Evolutionary conservation across 1,284 basidiomycete genomes (phyloP).

Genomic region (Marasmius sp.): DNA sequence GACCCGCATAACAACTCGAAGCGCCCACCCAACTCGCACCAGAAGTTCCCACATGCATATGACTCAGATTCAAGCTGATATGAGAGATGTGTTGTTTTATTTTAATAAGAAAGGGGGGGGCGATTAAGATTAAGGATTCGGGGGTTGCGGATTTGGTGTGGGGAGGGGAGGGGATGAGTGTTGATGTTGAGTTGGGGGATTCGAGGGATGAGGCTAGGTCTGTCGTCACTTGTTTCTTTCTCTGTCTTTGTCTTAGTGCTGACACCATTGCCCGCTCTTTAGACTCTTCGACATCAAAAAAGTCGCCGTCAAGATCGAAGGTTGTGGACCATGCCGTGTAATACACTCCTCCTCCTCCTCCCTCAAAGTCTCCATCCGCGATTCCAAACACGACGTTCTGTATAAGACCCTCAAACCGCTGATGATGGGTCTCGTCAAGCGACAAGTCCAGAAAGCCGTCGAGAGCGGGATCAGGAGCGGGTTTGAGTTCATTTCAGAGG

Average conservation of each 20-base stretch:
- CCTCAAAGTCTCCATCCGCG: constrained; percentile 89
- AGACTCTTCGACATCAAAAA: constrained; percentile 81
- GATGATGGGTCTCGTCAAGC: constrained; percentile 84
- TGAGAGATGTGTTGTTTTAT: constrained; percentile 90
- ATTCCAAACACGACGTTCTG: constrained; percentile 88
- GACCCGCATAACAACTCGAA: too few relatives aligned
- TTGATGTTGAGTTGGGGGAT: constrained; percentile 21
- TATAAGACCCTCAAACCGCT: constrained; percentile 83
- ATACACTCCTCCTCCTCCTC: too few relatives aligned
- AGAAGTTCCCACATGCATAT: constrained; percentile 74
- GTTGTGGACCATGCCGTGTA: too few relatives aligned
- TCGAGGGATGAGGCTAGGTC: neutral
- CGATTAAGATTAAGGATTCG: constrained; percentile 83
- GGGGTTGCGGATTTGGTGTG: constrained; percentile 91
- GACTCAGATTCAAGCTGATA: constrained; percentile 91
- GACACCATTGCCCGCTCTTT: too few relatives aligned
- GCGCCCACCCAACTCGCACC: constrained; percentile 52
- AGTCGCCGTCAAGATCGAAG: constrained; percentile 78
- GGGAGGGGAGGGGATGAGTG: constrained; percentile 76
- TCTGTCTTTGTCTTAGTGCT: too few relatives aligned
- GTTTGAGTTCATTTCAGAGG: constrained; percentile 84
- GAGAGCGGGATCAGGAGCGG: constrained; percentile 76
- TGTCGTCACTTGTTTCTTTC: neutral
- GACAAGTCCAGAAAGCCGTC: constrained; percentile 85
- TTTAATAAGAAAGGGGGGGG: constrained; percentile 77